Conservation (phyloP, 257 asterid genomes). For the Solanum boliviense region DNA sequence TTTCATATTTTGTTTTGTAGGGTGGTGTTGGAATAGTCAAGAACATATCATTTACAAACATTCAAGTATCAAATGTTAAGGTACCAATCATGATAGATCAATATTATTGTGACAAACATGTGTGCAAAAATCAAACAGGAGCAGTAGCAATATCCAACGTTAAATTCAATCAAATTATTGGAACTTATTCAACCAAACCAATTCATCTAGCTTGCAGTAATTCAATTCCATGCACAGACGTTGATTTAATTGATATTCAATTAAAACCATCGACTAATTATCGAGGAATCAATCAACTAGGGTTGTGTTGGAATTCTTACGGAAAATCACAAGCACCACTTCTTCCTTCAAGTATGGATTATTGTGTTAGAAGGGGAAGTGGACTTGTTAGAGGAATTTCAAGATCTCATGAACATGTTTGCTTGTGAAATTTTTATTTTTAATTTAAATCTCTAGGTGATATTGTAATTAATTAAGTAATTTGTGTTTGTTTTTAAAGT, state of each 20-base stretch:
- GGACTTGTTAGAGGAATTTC: constrained; percentile 38
- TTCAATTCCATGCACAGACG: constrained; percentile 51
- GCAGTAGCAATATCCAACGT: constrained; percentile 67
- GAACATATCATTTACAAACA: constrained; percentile 52
- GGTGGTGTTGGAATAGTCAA: constrained; percentile 67
- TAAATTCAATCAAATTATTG: constrained; percentile 37
- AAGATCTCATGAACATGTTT: constrained; percentile 42
- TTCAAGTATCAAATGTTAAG: constrained; percentile 44
- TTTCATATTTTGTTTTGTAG: constrained; percentile 7
- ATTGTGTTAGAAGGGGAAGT: constrained; percentile 53
- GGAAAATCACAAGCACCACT: constrained; percentile 54
- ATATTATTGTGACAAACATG: constrained; percentile 54
- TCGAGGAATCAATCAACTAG: constrained; percentile 16
- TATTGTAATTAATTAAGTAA: not conserved
- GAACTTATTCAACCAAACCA: constrained; percentile 56
- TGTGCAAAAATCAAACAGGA: constrained; percentile 58
- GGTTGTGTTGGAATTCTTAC: constrained; percentile 53
- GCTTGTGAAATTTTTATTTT: constrained; percentile 1
- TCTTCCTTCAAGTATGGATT: constrained; percentile 48
- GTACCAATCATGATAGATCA: constrained; percentile 73
- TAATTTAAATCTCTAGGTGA: not conserved
- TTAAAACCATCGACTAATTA: constrained; percentile 20
- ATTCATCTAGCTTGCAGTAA: constrained; percentile 70
- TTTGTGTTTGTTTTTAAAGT: not conserved
- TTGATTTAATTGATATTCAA: constrained; percentile 34